These are phyloP conservation scores for Pichia eremophila DNA, from an alignment of 805 yeast genomes.

Conservation along the genomic window DNA sequence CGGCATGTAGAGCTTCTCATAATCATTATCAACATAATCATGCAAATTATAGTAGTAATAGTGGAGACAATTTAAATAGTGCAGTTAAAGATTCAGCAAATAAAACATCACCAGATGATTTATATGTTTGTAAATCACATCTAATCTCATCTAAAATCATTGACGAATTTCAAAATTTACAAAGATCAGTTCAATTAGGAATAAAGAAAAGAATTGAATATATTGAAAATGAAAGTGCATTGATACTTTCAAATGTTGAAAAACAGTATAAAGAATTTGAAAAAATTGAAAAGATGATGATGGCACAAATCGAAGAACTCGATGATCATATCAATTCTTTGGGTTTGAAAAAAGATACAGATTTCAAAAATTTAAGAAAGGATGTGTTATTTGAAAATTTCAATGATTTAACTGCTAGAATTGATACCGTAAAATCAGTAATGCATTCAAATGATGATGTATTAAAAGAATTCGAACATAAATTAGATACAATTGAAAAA, in stretches of 20 bases:
- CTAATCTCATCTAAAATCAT: conserved; percentile 9
- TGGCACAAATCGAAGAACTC: conserved; percentile 19
- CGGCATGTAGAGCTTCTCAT: conserved; percentile 2
- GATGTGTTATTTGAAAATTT: conserved; percentile 20
- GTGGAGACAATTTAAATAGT: neutral
- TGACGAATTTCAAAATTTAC: conserved; percentile 21
- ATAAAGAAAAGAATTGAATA: conserved; percentile 16
- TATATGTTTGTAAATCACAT: neutral
- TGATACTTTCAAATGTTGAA: conserved; percentile 22
- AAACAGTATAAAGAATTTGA: conserved; percentile 20
- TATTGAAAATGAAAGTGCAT: conserved; percentile 22
- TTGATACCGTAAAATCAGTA: conserved; percentile 17
- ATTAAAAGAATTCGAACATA: conserved; percentile 15
- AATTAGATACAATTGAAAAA: conserved; percentile 13
- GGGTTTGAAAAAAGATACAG: conserved; percentile 21
- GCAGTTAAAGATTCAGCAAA: neutral
- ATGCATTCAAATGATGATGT: conserved; percentile 16
- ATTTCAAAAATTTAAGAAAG: conserved; percentile 13
- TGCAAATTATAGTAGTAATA: neutral
- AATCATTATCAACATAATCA: neutral
- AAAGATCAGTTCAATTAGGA: conserved; percentile 17
- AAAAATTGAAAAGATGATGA: conserved; percentile 21
- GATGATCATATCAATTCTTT: conserved; percentile 22
- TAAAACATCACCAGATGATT: neutral
- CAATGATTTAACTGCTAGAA: conserved; percentile 20